Percentiles rank a stretch among this genome's conserved stretches.
These are phyloP conservation scores for Podospora sp. DNA, from an alignment of 495 filamentous ascomycete genomes.

Conservation along the genomic window DNA sequence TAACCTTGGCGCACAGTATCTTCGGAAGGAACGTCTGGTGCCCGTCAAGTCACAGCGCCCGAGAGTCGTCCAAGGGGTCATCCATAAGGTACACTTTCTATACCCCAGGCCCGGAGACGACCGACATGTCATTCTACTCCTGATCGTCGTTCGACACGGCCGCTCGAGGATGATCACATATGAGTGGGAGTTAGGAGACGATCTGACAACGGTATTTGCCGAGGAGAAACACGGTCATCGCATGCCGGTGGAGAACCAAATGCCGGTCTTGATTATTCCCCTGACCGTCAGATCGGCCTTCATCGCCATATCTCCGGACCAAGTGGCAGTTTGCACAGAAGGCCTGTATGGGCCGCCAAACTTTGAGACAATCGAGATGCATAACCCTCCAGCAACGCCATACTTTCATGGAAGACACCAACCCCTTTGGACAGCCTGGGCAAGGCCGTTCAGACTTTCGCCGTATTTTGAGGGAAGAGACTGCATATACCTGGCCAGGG, in stretches of 20 bases:
- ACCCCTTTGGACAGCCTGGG: constrained; percentile 67
- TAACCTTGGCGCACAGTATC: constrained; percentile 46
- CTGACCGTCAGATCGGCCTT: constrained; percentile 67
- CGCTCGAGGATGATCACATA: constrained; percentile 68
- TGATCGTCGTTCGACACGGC: constrained; percentile 65
- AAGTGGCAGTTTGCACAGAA: constrained; percentile 63
- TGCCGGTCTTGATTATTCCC: constrained; percentile 70
- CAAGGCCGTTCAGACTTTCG: constrained; percentile 65
- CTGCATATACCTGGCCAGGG: constrained; percentile 75
- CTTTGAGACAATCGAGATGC: constrained; percentile 43
- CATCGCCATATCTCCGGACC: constrained; percentile 59
- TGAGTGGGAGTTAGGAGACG: constrained; percentile 66
- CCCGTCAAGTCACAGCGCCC: constrained; percentile 56
- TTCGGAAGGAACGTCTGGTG: constrained; percentile 35
- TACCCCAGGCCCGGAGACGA: constrained; percentile 66
- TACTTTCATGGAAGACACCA: constrained; percentile 42
- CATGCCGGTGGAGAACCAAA: constrained; percentile 61
- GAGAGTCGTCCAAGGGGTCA: constrained; percentile 67
- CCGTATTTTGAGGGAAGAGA: constrained; percentile 63
- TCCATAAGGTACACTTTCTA: constrained; percentile 87
- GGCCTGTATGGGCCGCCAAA: constrained; percentile 53
- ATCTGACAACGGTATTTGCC: constrained; percentile 37
- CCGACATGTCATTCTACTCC: constrained; percentile 71
- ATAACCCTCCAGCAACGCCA: constrained; percentile 33
- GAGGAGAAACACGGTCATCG: constrained; percentile 50